phyloP scores from a whole-genome alignment of 106 monocot genomes.

The Dactylorhiza incarnata region DNA sequence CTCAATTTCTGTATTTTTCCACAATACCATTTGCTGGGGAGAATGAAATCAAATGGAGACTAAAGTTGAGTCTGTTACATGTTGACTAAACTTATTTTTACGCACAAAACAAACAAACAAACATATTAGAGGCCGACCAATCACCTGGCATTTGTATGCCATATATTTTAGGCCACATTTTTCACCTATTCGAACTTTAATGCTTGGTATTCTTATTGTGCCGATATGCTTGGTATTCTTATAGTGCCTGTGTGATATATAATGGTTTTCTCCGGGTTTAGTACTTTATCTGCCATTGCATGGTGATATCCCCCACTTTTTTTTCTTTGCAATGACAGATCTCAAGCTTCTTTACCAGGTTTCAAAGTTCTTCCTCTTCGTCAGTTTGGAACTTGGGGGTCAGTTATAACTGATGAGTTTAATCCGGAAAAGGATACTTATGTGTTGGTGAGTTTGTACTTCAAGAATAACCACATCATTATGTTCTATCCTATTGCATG shows the following conservation, averaged over 20 bases:
- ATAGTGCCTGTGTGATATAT: neutral
- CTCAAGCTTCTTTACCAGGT: slow-evolving; percentile 76
- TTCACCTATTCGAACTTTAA: too few species aligned
- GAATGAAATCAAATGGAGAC: too few species aligned
- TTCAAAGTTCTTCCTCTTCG: slow-evolving; percentile 84
- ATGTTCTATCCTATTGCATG: neutral
- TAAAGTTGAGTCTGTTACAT: too few species aligned
- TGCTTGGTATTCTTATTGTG: too few species aligned
- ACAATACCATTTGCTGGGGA: too few species aligned
- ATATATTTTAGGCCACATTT: too few species aligned
- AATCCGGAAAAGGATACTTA: slow-evolving; percentile 88
- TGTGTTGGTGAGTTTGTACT: slow-evolving; percentile 48
- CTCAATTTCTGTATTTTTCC: too few species aligned
- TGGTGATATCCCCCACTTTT: neutral
- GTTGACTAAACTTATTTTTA: too few species aligned
- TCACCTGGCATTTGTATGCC: too few species aligned
- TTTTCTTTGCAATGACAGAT: slow-evolving; percentile 27
- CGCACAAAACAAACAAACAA: too few species aligned
- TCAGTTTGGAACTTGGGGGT: slow-evolving; percentile 90
- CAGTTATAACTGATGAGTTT: slow-evolving; percentile 74
- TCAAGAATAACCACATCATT: neutral
- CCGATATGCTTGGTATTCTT: neutral
- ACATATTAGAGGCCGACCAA: too few species aligned
- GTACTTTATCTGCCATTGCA: neutral
- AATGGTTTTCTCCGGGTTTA: neutral